Evolutionary conservation across 148 eudicot genomes (phyloP), one percentile per base, ranked within the genome.

Genomic region (Nepenthes gracilis): DNA sequence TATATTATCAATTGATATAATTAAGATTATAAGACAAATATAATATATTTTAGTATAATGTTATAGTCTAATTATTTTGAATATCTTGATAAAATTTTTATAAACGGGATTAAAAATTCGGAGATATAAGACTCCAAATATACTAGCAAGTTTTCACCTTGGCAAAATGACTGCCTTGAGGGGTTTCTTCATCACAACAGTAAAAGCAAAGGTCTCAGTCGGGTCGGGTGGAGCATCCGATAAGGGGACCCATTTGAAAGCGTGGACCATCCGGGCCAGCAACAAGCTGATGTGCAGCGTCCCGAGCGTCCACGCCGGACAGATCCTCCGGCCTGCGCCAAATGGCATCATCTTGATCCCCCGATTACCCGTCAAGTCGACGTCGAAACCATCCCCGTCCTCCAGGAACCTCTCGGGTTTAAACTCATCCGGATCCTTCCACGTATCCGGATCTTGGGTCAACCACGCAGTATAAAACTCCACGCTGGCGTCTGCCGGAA

Each of bases 381-480:
- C 96, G 1, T 82, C 84, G 12, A 67, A 81, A 7, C 89, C 98
- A 32, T 92, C 95, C 0, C 95, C 96, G 0, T 78, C 83, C 52
- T 72, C 68, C 23, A 85, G 12, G 55, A 93, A 93, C 76, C 96
- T 62, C 64, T 88, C 96, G 14, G 98, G 96, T 6, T 77, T 66
- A 67, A 93, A 88, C 57, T 62, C 78, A 0, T 69, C 74, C 43
- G 96, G 96, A 51, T 86, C 74, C 59, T 79, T 55, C 96, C 98
- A 93, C 57, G 62, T 12, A 10, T 54, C 12, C 36, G 98, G 96
- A 63, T 93, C 93, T 67, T 93, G 85, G 1, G 95, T 88, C 34
- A 82, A 37, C 88, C 89, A 86, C 10, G 98, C 91, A 0, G 96
- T 93, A 88, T 93, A 93, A 33, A 93, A 75, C 74, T 93, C 98